Conservation (phyloP, 2,329 filamentous ascomycete species). For the Aspergillus terreus region DNA sequence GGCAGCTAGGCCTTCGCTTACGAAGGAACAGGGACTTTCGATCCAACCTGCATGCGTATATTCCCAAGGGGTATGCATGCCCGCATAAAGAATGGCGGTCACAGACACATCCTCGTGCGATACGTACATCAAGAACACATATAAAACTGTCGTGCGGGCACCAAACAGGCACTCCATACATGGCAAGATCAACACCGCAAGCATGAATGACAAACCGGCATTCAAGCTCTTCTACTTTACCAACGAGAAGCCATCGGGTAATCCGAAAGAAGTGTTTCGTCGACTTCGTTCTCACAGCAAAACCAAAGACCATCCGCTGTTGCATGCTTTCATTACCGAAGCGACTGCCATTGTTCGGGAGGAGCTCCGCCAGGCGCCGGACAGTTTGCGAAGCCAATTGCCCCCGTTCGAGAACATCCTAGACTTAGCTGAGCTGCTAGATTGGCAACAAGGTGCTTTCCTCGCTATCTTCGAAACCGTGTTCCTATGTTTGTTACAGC, state of each 20-base stretch:
- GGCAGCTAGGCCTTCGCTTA: too few species aligned
- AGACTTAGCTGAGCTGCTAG: constrained; percentile 9
- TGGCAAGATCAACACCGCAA: background rate
- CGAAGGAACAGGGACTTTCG: too few species aligned
- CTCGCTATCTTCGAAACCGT: constrained; percentile 46
- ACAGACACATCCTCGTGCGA: too few species aligned
- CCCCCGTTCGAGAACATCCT: constrained; percentile 21
- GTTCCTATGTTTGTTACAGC: constrained; percentile 39
- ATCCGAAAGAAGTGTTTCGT: constrained; percentile 40
- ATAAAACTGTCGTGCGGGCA: too few species aligned
- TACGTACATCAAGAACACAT: too few species aligned
- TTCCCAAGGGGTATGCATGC: too few species aligned
- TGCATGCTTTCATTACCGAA: constrained; percentile 43
- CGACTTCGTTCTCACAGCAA: constrained; percentile 42
- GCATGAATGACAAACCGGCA: constrained; percentile 7
- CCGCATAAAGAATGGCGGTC: too few species aligned
- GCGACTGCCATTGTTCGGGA: constrained; percentile 39
- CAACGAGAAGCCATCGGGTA: constrained; percentile 48
- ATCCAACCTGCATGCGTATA: too few species aligned
- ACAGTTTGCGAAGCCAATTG: constrained; percentile 12
- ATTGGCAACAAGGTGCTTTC: constrained; percentile 41
- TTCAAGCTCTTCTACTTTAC: constrained; percentile 42
- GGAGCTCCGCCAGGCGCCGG: constrained; percentile 30
- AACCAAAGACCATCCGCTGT: constrained; percentile 27
- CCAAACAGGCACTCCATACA: too few species aligned